These are phyloP conservation scores for Ceratocystis papillata DNA, from an alignment of 2,329 filamentous ascomycete genomes.

Conservation along the genomic window DNA sequence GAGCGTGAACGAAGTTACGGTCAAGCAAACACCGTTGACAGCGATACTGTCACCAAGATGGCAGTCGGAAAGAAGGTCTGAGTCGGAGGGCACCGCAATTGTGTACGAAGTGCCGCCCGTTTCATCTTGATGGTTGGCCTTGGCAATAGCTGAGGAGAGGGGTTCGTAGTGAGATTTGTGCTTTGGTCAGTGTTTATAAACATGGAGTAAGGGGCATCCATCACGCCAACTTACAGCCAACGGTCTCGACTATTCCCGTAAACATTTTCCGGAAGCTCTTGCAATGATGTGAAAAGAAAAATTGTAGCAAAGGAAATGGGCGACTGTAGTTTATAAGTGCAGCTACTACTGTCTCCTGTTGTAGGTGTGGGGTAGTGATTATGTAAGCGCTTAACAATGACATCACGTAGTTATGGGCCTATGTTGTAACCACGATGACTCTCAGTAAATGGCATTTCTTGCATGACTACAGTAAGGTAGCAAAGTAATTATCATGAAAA, in stretches of 20 bases:
- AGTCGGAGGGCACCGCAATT: conserved; percentile 56
- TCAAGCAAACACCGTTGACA: conserved; percentile 92
- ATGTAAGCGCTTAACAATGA: neutral
- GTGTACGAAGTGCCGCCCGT: conserved; percentile 84
- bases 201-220: neutral
- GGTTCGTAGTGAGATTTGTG: neutral
- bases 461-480: no score
- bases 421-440: no score
- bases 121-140: conserved; percentile 68
- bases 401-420: no score
- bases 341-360: neutral
- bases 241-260: conserved; percentile 83
- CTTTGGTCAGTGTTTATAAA: neutral
- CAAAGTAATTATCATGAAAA: no score
- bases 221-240: conserved; percentile 61
- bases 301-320: neutral
- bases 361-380: neutral
- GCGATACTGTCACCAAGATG: conserved; percentile 87
- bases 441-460: no score
- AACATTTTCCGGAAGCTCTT: conserved; percentile 53
- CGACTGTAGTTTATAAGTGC: neutral
- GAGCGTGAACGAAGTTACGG: conserved; percentile 53
- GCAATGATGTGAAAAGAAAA: neutral
- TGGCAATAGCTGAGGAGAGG: conserved; percentile 59
- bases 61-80: conserved; percentile 69